These are phyloP conservation scores for Citrus sp. DNA, from an alignment of 345 rosid genomes.

Conservation along the genomic window DNA sequence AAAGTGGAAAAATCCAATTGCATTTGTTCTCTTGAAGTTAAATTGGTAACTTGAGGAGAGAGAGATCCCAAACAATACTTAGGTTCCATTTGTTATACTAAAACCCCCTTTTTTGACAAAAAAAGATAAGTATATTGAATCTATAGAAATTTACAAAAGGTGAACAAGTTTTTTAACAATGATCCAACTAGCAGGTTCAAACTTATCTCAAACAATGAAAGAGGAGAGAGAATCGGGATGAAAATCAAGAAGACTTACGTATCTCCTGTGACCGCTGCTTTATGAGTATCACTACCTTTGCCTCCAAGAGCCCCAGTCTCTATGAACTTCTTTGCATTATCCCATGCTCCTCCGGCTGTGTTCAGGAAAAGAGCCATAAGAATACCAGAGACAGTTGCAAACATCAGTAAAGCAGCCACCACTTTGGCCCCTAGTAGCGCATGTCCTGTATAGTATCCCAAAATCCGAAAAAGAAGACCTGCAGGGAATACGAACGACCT, in stretches of 20 bases:
- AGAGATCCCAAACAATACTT: neutral
- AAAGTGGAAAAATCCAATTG: neutral
- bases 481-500: conserved; percentile 19
- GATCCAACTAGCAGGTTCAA: neutral
- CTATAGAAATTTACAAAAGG: too few species aligned
- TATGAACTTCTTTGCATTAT: conserved; percentile 92
- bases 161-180: neutral
- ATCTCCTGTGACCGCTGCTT: conserved; percentile 97
- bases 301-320: conserved; percentile 99
- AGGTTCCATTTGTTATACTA: neutral
- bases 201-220: neutral
- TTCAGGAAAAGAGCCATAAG: conserved; percentile 99
- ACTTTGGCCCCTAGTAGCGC: conserved; percentile 96
- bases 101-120: neutral
- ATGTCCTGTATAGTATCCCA: conserved; percentile 88
- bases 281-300: conserved; percentile 95
- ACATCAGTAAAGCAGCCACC: conserved; percentile 91
- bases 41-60: neutral
- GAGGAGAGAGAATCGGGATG: neutral
- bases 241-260: conserved; percentile 56
- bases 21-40: neutral
- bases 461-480: conserved; percentile 77
- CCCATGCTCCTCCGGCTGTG: conserved; percentile 99
- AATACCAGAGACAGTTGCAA: conserved; percentile 94
- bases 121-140: too few species aligned